phyloP scores from a whole-genome alignment of 805 yeast genomes.

The Monosporozyma unispora region DNA sequence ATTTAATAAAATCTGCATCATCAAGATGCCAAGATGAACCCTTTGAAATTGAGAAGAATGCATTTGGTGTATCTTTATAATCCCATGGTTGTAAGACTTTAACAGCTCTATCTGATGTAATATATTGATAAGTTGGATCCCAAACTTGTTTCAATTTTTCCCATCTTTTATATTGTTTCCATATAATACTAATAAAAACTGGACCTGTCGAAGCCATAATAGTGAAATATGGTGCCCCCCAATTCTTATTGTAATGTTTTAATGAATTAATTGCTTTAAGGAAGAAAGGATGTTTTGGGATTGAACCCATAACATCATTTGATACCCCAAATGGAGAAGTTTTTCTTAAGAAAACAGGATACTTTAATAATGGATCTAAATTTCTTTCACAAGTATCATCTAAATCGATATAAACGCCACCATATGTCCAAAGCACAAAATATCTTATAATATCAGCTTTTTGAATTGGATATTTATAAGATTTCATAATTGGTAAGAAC shows the following conservation, averaged over 20 bases:
- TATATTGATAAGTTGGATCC: constrained; percentile 28
- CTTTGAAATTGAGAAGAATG: constrained; percentile 62
- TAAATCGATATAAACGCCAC: constrained; percentile 82
- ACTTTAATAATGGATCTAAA: constrained; percentile 68
- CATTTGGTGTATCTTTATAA: constrained; percentile 47
- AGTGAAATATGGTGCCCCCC: constrained; percentile 80
- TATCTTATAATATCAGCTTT: constrained; percentile 87
- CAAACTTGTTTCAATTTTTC: constrained; percentile 33
- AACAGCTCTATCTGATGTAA: constrained; percentile 30
- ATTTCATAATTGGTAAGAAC: constrained; percentile 72
- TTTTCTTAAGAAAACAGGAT: constrained; percentile 76
- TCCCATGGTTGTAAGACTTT: constrained; percentile 62
- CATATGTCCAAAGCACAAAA: constrained; percentile 70
- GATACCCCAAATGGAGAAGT: constrained; percentile 86
- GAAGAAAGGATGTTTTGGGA: constrained; percentile 81
- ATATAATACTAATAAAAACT: constrained; percentile 67
- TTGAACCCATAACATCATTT: constrained; percentile 85
- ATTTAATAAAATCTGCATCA: constrained; percentile 71
- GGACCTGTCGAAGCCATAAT: constrained; percentile 95
- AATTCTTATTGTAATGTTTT: constrained; percentile 54
- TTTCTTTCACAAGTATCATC: constrained; percentile 77
- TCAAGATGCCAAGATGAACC: constrained; percentile 92
- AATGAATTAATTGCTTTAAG: constrained; percentile 56
- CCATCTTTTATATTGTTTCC: constrained; percentile 81
- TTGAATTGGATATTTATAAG: constrained; percentile 71